phyloP scores from a whole-genome alignment of 257 asterid species.

The Penstemon barbatus region DNA sequence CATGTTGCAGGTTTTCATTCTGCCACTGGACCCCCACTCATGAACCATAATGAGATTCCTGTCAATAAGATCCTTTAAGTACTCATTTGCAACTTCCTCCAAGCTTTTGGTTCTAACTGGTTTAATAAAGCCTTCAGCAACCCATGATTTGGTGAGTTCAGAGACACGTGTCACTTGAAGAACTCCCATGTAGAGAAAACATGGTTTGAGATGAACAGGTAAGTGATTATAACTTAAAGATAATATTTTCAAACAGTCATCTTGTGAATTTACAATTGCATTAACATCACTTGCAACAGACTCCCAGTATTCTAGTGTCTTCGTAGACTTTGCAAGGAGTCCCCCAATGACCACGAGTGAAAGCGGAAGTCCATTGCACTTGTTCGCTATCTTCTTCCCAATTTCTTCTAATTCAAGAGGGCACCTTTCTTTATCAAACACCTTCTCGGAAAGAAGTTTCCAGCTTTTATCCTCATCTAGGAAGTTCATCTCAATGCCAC shows the following conservation, averaged over 20 bases:
- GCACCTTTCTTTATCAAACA: constrained; percentile 6
- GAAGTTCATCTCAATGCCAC: constrained; percentile 2
- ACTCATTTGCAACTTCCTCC: constrained; percentile 7
- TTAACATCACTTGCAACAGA: neutral
- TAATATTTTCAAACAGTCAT: neutral
- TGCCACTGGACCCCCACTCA: neutral
- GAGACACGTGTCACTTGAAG: neutral
- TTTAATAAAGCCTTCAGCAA: constrained; percentile 10
- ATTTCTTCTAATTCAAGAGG: constrained; percentile 2
- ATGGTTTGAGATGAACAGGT: constrained; percentile 4
- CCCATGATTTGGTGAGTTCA: neutral
- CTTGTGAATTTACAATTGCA: neutral
- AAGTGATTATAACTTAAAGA: neutral
- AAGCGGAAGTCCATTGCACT: neutral
- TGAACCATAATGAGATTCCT: constrained; percentile 1
- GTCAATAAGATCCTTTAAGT: neutral
- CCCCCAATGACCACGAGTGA: neutral
- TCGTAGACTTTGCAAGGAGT: neutral
- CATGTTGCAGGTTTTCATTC: neutral
- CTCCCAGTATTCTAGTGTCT: neutral
- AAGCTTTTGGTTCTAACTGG: neutral
- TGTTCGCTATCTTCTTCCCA: neutral
- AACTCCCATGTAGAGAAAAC: constrained; percentile 13
- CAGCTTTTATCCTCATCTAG: neutral
- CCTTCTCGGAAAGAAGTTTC: neutral